These are phyloP conservation scores for Metschnikowia vanudenii DNA, from an alignment of 805 yeast genomes.

Conservation along the genomic window DNA sequence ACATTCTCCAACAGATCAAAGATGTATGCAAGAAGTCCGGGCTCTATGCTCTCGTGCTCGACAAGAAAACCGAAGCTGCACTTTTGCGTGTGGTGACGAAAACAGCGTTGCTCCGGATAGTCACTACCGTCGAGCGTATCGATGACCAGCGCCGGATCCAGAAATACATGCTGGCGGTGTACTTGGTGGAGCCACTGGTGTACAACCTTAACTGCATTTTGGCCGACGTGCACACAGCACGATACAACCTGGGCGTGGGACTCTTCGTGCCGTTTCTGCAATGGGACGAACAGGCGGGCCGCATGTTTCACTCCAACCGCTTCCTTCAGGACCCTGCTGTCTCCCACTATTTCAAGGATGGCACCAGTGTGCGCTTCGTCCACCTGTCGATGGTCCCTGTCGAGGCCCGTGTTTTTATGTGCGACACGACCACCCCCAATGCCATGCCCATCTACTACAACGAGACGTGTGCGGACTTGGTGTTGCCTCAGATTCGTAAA, in stretches of 20 bases:
- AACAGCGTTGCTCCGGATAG: conserved; percentile 50
- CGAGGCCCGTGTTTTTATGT: conserved; percentile 70
- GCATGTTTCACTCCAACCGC: conserved; percentile 22
- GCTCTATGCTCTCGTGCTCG: conserved; percentile 50
- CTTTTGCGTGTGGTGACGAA: conserved; percentile 48
- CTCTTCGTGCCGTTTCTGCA: conserved; percentile 59
- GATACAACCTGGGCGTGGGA: conserved; percentile 74
- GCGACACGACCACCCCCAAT: conserved; percentile 49
- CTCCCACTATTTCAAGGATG: conserved; percentile 31
- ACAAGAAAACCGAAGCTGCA: conserved; percentile 50
- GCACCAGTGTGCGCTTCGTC: conserved; percentile 28
- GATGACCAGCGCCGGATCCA: conserved; percentile 62
- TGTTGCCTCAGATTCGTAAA: conserved; percentile 53
- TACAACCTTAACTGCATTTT: conserved; percentile 73
- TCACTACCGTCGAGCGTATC: conserved; percentile 62
- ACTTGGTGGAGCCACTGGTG: conserved; percentile 66
- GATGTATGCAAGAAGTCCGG: conserved; percentile 29
- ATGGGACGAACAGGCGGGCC: conserved; percentile 25
- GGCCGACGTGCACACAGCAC: conserved; percentile 69
- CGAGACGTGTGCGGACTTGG: conserved; percentile 57
- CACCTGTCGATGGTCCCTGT: conserved; percentile 53
- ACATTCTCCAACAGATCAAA: conserved; percentile 27
- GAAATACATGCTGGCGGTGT: conserved; percentile 72
- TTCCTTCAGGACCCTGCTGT: conserved; percentile 34
- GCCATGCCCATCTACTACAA: conserved; percentile 76